These are phyloP conservation scores for Dinochytrium kinnereticum DNA, from an alignment of 371 early-diverging fungal species.

Conservation along the genomic window DNA sequence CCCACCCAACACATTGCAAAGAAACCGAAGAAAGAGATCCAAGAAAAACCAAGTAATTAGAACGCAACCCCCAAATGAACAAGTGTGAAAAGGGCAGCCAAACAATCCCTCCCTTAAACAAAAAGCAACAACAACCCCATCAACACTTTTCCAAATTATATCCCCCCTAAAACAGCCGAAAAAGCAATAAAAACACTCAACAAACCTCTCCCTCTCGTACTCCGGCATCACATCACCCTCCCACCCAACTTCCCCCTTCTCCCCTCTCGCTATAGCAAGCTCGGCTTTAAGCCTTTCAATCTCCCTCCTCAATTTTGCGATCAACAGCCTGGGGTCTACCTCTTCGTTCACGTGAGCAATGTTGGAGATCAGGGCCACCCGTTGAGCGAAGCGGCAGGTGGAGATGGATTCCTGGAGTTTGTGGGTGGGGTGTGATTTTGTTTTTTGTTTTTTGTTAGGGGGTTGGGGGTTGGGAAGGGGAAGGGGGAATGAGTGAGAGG, in stretches of 20 bases:
- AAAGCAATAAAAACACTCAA: slow-evolving; percentile 1
- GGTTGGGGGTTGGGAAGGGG: not conserved
- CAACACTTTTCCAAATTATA: slow-evolving; percentile 49
- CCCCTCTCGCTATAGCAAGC: slow-evolving; percentile 56
- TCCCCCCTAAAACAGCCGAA: not conserved
- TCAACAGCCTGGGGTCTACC: slow-evolving; percentile 58
- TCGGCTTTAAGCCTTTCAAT: slow-evolving; percentile 55
- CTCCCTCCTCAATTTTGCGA: slow-evolving; percentile 54
- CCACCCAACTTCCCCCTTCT: too few relatives aligned
- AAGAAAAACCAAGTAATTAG: too few relatives aligned
- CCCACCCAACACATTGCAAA: too few relatives aligned
- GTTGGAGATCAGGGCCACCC: slow-evolving; percentile 64
- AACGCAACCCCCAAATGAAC: too few relatives aligned
- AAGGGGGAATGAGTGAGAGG: not conserved
- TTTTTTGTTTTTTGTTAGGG: too few relatives aligned
- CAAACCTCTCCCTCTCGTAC: slow-evolving; percentile 54
- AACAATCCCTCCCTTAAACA: too few relatives aligned
- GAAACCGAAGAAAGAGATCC: too few relatives aligned
- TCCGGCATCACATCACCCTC: slow-evolving; percentile 49
- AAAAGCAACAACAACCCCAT: slow-evolving; percentile 50
- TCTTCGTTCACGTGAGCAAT: slow-evolving; percentile 61
- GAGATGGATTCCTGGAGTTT: slow-evolving; percentile 58
- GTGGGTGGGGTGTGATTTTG: too few relatives aligned
- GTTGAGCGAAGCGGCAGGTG: slow-evolving; percentile 66
- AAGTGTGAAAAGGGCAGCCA: too few relatives aligned